A percentile compares a stretch with the other conserved stretches of the same genome.
Evolutionary conservation across 139 green algal genomes (phyloP).

Genomic region (Desmodesmus armatus): DNA sequence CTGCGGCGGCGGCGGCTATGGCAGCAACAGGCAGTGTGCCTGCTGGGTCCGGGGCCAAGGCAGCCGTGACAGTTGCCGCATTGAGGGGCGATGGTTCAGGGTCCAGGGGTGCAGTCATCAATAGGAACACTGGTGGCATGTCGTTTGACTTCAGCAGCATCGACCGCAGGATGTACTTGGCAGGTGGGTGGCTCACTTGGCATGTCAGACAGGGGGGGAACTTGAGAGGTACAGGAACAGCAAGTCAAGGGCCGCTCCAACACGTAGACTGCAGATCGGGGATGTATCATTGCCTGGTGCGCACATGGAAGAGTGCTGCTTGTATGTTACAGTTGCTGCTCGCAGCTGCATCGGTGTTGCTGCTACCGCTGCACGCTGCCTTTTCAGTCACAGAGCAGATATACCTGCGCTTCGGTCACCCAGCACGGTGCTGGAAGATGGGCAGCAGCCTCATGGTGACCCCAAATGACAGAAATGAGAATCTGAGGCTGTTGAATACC

Average conservation of each 20-base stretch:
- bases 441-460: too few species aligned
- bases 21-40: neutral
- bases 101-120: constrained; percentile 82
- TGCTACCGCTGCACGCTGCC: too few species aligned
- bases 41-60: constrained; percentile 9
- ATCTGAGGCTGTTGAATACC: too few species aligned
- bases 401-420: too few species aligned
- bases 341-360: too few species aligned
- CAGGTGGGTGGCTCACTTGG: constrained; percentile 55
- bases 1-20: neutral
- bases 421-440: neutral
- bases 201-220: too few species aligned
- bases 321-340: too few species aligned
- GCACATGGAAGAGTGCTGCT: neutral
- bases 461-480: neutral
- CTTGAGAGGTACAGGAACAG: too few species aligned
- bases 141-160: constrained; percentile 83
- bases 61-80: constrained; percentile 4
- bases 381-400: neutral
- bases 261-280: neutral
- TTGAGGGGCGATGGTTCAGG: neutral
- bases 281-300: neutral
- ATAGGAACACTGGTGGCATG: constrained; percentile 77
- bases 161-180: constrained; percentile 81
- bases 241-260: too few species aligned